Conservation (phyloP, 2,329 filamentous ascomycete genomes). For the Fusarium sp. region DNA sequence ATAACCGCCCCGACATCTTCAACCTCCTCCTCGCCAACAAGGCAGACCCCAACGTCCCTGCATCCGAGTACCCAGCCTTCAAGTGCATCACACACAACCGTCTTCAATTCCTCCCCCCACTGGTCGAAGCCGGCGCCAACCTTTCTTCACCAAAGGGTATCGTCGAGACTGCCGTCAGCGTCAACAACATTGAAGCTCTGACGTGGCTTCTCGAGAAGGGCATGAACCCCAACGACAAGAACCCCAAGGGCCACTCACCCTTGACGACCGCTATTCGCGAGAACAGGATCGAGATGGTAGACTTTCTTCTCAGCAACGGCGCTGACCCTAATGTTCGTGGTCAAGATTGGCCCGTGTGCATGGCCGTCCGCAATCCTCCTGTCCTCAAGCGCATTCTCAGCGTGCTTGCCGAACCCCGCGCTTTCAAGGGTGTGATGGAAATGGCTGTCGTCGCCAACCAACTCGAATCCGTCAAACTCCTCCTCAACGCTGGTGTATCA, state of each 20-base stretch:
- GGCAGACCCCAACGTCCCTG: constrained; percentile 71
- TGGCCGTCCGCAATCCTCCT: constrained; percentile 71
- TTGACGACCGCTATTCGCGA: constrained; percentile 74
- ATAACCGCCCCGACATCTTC: constrained; percentile 71
- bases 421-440: constrained; percentile 74
- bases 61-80: constrained; percentile 73
- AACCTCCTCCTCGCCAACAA: constrained; percentile 66
- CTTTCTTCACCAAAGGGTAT: constrained; percentile 71
- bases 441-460: constrained; percentile 75
- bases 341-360: constrained; percentile 76
- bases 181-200: constrained; percentile 70
- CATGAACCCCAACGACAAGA: constrained; percentile 69
- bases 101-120: constrained; percentile 67
- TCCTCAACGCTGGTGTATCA: constrained; percentile 71
- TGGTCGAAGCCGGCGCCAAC: constrained; percentile 70
- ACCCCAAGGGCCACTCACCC: constrained; percentile 67
- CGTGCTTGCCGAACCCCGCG: constrained; percentile 66
- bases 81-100: constrained; percentile 76
- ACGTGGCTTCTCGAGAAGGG: constrained; percentile 70
- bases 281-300: constrained; percentile 68
- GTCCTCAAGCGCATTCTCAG: constrained; percentile 70
- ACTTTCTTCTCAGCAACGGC: constrained; percentile 66
- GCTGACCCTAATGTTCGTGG: constrained; percentile 72
- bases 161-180: constrained; percentile 70
- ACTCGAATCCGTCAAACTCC: constrained; percentile 73